Conservation (phyloP, 1,139 yeast genomes). For the Pichia norvegensis region DNA sequence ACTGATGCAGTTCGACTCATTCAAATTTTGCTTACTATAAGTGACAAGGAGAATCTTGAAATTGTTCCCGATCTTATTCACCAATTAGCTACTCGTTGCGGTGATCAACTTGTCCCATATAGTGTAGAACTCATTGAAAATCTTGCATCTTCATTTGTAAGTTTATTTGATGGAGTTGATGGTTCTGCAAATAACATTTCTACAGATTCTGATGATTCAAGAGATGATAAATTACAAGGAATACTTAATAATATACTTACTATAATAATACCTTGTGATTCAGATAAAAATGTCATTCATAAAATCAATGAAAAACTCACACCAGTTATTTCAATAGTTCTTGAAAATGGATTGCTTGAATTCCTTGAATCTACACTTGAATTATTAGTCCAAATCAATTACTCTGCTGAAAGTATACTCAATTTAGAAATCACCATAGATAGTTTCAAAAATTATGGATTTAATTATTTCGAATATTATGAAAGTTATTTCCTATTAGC, state of each 20-base stretch:
- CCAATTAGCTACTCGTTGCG: conserved; percentile 46
- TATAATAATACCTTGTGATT: conserved; percentile 43
- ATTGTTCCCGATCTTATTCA: conserved; percentile 51
- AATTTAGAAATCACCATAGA: conserved; percentile 32
- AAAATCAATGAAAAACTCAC: conserved; percentile 35
- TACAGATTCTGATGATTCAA: conserved; percentile 17
- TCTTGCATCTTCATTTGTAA: conserved; percentile 41
- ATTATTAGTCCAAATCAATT: conserved; percentile 41
- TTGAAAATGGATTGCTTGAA: conserved; percentile 35
- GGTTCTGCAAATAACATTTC: conserved; percentile 11
- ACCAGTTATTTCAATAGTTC: conserved; percentile 38
- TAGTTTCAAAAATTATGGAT: conserved; percentile 47
- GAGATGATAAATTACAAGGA: conserved; percentile 46
- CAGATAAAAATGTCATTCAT: conserved; percentile 3
- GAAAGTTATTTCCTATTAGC: conserved; percentile 44
- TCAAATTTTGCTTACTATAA: conserved; percentile 45
- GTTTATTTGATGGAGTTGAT: conserved; percentile 18
- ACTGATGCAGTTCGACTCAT: conserved; percentile 29
- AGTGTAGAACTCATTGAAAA: conserved; percentile 43
- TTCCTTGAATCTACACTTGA: conserved; percentile 45
- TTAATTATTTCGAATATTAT: conserved; percentile 44
- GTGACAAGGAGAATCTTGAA: conserved; percentile 45
- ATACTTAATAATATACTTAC: conserved; percentile 44
- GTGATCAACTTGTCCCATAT: conserved; percentile 48
- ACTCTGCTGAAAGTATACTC: conserved; percentile 33